Conservation (phyloP, 2,329 filamentous ascomycete species). For the Lecanicillium sp. region DNA sequence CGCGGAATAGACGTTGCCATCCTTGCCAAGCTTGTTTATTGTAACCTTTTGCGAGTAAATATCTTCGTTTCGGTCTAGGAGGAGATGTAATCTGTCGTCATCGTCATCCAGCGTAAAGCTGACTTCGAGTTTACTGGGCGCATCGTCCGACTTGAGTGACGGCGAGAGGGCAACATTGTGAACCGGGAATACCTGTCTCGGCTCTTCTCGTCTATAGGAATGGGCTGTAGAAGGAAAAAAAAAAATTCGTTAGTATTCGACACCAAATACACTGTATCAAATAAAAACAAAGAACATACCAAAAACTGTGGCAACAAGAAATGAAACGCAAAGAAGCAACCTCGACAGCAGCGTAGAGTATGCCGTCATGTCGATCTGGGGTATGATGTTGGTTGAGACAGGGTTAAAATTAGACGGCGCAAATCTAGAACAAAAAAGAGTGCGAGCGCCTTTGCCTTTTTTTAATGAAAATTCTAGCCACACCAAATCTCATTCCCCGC, state of each 20-base stretch:
- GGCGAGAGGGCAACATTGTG: constrained; percentile 4
- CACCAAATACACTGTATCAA: too few species aligned
- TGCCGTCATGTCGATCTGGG: too few species aligned
- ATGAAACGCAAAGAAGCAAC: too few species aligned
- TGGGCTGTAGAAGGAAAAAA: neutral
- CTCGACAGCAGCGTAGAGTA: too few species aligned
- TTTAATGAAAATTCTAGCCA: too few species aligned
- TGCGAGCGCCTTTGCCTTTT: too few species aligned
- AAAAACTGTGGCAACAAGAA: neutral
- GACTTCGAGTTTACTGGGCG: constrained; percentile 1
- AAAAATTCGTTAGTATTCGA: too few species aligned
- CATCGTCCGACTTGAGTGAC: neutral
- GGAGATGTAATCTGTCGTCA: neutral
- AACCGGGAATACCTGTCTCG: constrained; percentile 1
- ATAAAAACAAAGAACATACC: neutral
- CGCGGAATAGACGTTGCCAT: constrained; percentile 6
- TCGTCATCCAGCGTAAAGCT: constrained; percentile 1
- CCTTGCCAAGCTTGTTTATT: constrained; percentile 4
- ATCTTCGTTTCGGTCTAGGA: constrained; percentile 8
- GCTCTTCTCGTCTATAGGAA: neutral
- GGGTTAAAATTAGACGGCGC: too few species aligned
- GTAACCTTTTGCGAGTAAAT: constrained; percentile 8
- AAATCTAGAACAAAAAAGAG: too few species aligned
- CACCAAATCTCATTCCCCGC: too few species aligned
- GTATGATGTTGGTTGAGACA: too few species aligned